These are phyloP conservation scores for Stentor coeruleus DNA, from an alignment of 73 alveolate genomes.

Conservation along the genomic window DNA sequence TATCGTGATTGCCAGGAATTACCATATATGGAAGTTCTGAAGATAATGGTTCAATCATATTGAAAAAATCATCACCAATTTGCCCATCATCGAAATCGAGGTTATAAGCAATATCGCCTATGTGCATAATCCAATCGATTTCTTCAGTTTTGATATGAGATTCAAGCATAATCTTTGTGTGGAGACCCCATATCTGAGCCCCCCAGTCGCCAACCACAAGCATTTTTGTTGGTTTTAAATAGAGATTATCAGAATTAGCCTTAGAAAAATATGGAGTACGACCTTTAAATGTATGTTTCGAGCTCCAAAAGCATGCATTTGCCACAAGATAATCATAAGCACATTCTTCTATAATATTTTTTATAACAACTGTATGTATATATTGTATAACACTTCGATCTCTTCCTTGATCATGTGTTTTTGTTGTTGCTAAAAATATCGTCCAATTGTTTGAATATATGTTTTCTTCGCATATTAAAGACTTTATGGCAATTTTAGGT, in stretches of 20 bases:
- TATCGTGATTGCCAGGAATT: neutral
- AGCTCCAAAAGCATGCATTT: neutral
- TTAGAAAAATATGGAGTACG: neutral
- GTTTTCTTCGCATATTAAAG: neutral
- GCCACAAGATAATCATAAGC: neutral
- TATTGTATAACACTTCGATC: neutral
- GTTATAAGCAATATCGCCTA: slow-evolving; percentile 10
- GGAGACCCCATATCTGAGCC: neutral
- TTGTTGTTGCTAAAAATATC: neutral
- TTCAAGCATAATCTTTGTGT: neutral
- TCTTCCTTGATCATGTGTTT: neutral
- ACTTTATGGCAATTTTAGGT: neutral
- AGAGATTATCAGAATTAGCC: neutral
- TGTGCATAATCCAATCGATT: neutral
- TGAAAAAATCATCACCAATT: neutral
- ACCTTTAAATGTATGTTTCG: neutral
- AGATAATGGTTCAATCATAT: neutral
- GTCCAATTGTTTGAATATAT: neutral
- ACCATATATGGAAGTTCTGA: neutral
- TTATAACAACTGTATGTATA: neutral
- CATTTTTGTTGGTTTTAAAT: neutral
- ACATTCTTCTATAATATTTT: neutral
- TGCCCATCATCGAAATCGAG: neutral
- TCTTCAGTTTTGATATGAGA: neutral
- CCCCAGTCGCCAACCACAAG: neutral